These are phyloP conservation scores for Fusarium stilboides DNA, from an alignment of 2,329 filamentous ascomycete species.

Conservation along the genomic window DNA sequence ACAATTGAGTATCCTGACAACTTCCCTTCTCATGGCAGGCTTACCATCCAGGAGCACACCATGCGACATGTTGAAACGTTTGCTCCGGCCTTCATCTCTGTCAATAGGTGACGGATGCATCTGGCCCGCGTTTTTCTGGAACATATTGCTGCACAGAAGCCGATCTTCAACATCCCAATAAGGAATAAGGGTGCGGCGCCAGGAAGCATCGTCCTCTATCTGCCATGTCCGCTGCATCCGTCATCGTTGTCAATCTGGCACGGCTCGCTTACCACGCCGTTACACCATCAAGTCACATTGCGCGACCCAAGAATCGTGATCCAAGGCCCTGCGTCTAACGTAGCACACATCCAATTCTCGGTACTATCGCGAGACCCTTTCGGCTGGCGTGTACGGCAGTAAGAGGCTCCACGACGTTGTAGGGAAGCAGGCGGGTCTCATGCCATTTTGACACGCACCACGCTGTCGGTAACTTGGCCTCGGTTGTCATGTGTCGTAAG, in stretches of 20 bases:
- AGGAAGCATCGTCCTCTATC: conserved; percentile 9
- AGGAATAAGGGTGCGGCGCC: background rate
- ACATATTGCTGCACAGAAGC: background rate
- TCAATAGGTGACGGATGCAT: background rate
- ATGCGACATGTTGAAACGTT: background rate
- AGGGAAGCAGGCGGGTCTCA: conserved; percentile 12
- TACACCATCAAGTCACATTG: conserved; percentile 35
- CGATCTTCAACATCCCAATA: background rate
- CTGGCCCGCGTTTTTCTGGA: too few relatives aligned
- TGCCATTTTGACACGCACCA: conserved; percentile 14
- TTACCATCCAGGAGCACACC: background rate
- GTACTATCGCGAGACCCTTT: conserved; percentile 13
- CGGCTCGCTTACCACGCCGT: conserved; percentile 29
- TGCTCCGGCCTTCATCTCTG: background rate
- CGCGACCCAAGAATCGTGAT: conserved; percentile 31
- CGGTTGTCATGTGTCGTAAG: conserved; percentile 7
- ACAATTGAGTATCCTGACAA: background rate
- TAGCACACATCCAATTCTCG: conserved; percentile 18
- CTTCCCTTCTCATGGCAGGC: background rate
- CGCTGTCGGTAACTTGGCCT: conserved; percentile 13
- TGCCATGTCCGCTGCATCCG: conserved; percentile 3
- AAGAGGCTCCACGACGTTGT: conserved; percentile 1
- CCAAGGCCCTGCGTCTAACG: conserved; percentile 5
- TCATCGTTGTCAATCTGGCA: conserved; percentile 7
- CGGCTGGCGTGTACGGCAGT: conserved; percentile 9